Percentiles rank a stretch among this genome's conserved stretches.
Evolutionary conservation across 225 moss, liverwort and hornwort genomes (phyloP).

Genomic region (Climacium dendroides): DNA sequence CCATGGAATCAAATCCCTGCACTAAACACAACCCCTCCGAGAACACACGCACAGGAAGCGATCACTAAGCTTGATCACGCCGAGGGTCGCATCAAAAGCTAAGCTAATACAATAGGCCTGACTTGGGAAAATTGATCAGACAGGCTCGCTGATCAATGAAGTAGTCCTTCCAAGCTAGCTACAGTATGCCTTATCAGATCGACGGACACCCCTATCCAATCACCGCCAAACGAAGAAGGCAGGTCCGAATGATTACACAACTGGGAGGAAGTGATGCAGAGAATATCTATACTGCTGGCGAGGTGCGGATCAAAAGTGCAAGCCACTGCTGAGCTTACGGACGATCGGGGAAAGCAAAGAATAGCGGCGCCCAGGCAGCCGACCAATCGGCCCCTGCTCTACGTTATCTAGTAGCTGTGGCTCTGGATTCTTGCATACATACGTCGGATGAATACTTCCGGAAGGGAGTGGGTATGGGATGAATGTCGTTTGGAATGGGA

Average conservation of each 20-base stretch:
- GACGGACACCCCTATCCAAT: background rate
- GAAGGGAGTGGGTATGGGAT: too few relatives aligned
- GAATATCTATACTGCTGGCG: slow-evolving; percentile 10
- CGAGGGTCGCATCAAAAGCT: background rate
- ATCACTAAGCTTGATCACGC: background rate
- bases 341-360: slow-evolving; percentile 21
- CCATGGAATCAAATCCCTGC: slow-evolving; percentile 7
- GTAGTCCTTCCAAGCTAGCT: background rate
- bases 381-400: slow-evolving; percentile 10
- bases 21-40: background rate
- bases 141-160: background rate
- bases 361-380: slow-evolving; percentile 18
- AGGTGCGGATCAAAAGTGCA: slow-evolving; percentile 14
- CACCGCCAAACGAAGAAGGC: slow-evolving; percentile 4
- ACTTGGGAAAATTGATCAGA: background rate
- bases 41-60: background rate
- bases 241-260: background rate
- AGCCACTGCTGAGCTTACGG: background rate
- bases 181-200: background rate
- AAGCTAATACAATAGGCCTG: background rate
- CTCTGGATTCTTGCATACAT: slow-evolving; percentile 9
- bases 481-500: background rate
- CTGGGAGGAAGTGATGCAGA: background rate
- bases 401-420: slow-evolving; percentile 47
- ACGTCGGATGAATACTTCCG: background rate